These are phyloP conservation scores for Fagus sylvatica DNA, from an alignment of 306 rosid genomes.

Conservation along the genomic window DNA sequence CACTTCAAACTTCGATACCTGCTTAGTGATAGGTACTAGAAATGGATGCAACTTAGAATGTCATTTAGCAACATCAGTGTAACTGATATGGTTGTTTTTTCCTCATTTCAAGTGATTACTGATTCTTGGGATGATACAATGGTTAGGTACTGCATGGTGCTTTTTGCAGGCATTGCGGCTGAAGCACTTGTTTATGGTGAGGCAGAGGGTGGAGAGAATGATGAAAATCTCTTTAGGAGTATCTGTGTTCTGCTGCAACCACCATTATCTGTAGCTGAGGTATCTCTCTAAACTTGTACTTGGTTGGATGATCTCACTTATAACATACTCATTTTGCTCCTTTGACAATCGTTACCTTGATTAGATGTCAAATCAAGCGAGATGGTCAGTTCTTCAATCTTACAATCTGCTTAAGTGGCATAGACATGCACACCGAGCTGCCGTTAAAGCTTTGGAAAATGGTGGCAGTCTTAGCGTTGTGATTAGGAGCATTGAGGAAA, in stretches of 20 bases:
- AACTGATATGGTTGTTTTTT: neutral
- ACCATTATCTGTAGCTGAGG: slow-evolving; percentile 80
- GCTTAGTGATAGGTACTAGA: neutral
- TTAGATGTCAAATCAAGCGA: slow-evolving; percentile 97
- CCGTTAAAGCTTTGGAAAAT: slow-evolving; percentile 81
- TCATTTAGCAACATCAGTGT: neutral
- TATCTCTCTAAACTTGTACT: slow-evolving; percentile 30
- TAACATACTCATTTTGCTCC: slow-evolving; percentile 7
- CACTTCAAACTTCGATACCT: neutral
- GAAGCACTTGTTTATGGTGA: slow-evolving; percentile 96
- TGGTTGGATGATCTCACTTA: slow-evolving; percentile 14
- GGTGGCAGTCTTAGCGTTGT: slow-evolving; percentile 71
- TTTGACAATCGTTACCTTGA: slow-evolving; percentile 18
- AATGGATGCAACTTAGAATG: neutral
- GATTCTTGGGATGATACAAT: slow-evolving; percentile 19
- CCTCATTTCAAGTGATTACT: slow-evolving; percentile 20
- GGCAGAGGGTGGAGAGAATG: slow-evolving; percentile 99
- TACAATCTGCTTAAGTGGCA: slow-evolving; percentile 96
- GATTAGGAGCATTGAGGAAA: slow-evolving; percentile 83
- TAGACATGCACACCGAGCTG: slow-evolving; percentile 76
- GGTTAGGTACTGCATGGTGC: slow-evolving; percentile 94
- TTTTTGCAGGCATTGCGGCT: slow-evolving; percentile 95
- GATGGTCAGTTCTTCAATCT: slow-evolving; percentile 95
- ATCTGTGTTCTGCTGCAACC: slow-evolving; percentile 81
- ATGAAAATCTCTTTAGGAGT: slow-evolving; percentile 82